Conservation (phyloP, 148 eudicot species). For the Rhododendron griersonianum region DNA sequence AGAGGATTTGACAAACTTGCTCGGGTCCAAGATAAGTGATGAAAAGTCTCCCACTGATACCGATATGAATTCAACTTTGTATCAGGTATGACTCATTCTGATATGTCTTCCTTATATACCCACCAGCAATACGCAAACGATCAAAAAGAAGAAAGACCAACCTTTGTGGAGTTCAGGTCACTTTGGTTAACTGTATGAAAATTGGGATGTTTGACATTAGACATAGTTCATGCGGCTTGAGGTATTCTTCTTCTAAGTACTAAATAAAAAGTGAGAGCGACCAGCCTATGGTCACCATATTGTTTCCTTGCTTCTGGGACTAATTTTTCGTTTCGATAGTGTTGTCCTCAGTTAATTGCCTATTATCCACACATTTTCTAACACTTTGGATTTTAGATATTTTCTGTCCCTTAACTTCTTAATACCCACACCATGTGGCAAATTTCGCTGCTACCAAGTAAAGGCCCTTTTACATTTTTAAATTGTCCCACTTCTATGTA, state of each 20-base stretch:
- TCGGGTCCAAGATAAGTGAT: slow-evolving; percentile 43
- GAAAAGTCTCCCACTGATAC: slow-evolving; percentile 28
- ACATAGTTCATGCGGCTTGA: not conserved
- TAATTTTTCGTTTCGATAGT: not conserved
- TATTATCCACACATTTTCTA: not conserved
- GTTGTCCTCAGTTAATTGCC: not conserved
- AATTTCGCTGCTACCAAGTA: not conserved
- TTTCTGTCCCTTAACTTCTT: not conserved
- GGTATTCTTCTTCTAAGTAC: not conserved
- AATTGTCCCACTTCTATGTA: not conserved
- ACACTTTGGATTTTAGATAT: not conserved
- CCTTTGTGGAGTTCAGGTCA: not conserved
- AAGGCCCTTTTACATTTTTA: not conserved
- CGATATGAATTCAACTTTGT: slow-evolving; percentile 25
- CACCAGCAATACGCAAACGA: not conserved
- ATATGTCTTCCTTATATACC: not conserved
- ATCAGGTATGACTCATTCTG: slow-evolving; percentile 31
- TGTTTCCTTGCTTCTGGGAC: not conserved
- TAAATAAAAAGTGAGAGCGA: not conserved
- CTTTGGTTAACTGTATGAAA: not conserved
- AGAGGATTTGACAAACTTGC: slow-evolving; percentile 45
- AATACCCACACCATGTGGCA: not conserved
- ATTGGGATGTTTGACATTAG: not conserved
- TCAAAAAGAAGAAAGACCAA: not conserved
- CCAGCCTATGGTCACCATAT: not conserved